Conservation (phyloP, 257 asterid species). For the Ilex asprella region DNA sequence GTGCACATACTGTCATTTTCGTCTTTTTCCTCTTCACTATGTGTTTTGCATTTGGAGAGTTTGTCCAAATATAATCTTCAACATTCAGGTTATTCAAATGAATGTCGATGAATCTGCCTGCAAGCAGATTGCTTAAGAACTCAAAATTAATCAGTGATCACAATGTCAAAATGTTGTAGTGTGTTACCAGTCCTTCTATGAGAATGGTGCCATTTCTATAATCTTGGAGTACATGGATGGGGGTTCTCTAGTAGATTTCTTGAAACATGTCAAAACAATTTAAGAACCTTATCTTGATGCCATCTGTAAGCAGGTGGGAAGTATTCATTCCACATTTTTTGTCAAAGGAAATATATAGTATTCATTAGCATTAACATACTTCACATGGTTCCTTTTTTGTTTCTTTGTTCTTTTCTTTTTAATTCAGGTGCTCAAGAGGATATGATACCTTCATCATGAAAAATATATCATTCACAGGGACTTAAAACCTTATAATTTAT, state of each 20-base stretch:
- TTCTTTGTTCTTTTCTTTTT: not conserved
- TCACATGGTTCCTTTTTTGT: not conserved
- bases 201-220: conserved; percentile 94
- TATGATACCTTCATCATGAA: conserved; percentile 98
- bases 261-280: conserved; percentile 64
- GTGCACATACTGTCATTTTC: too few relatives aligned
- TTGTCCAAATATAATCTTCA: not conserved
- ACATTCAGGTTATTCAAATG: conserved; percentile 90
- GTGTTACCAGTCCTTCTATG: conserved; percentile 91
- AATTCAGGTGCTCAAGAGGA: conserved; percentile 84
- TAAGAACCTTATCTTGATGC: conserved; percentile 94
- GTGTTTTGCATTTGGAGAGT: too few relatives aligned
- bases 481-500: conserved; percentile 89
- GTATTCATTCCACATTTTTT: conserved; percentile 2
- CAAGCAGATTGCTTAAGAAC: conserved; percentile 80
- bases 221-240: conserved; percentile 99
- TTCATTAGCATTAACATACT: conserved; percentile 3
- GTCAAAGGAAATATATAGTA: not conserved
- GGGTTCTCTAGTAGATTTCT: conserved; percentile 91
- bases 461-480: conserved; percentile 95
- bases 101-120: conserved; percentile 79
- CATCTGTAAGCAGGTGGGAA: conserved; percentile 79
- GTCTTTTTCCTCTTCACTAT: too few relatives aligned
- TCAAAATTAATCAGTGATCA: conserved; percentile 91
- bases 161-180: conserved; percentile 85